These are phyloP conservation scores for Fusarium subtropicale DNA, from an alignment of 2,329 filamentous ascomycete species.

Conservation along the genomic window DNA sequence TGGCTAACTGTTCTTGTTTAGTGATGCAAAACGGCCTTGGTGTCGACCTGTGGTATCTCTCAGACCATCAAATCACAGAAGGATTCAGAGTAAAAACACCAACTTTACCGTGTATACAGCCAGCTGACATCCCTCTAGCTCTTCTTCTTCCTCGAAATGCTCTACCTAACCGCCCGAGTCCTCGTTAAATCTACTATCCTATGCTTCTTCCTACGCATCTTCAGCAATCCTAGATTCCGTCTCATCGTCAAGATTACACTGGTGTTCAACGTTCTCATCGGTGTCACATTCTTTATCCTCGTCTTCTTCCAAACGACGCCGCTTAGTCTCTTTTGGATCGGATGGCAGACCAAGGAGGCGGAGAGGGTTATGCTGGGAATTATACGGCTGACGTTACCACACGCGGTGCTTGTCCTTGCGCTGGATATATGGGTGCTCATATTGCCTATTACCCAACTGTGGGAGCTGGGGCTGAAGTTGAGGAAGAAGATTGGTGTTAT, in stretches of 20 bases:
- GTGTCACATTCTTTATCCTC: neutral
- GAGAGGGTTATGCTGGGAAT: neutral
- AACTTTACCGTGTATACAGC: neutral
- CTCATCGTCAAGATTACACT: conserved; percentile 13
- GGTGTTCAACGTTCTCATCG: neutral
- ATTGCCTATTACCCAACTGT: conserved; percentile 22
- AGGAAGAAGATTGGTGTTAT: conserved; percentile 28
- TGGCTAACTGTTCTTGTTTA: neutral
- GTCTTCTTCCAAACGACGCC: conserved; percentile 15
- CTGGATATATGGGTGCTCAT: conserved; percentile 31
- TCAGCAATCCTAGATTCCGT: conserved; percentile 14
- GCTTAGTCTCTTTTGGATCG: conserved; percentile 11
- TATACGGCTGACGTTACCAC: neutral
- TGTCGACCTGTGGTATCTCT: conserved; percentile 18
- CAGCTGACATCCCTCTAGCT: neutral
- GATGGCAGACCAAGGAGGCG: conserved; percentile 14
- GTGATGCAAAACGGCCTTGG: conserved; percentile 19
- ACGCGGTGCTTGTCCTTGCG: conserved; percentile 1
- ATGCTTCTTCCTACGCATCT: conserved; percentile 23
- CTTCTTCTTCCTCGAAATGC: conserved; percentile 1
- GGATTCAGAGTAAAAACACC: neutral
- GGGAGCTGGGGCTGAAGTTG: conserved; percentile 15
- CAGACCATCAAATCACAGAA: conserved; percentile 4
- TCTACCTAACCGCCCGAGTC: neutral
- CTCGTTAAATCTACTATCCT: conserved; percentile 19